Evolutionary conservation across 2,329 filamentous ascomycete genomes (phyloP).

Genomic region (Colletotrichum sp.): DNA sequence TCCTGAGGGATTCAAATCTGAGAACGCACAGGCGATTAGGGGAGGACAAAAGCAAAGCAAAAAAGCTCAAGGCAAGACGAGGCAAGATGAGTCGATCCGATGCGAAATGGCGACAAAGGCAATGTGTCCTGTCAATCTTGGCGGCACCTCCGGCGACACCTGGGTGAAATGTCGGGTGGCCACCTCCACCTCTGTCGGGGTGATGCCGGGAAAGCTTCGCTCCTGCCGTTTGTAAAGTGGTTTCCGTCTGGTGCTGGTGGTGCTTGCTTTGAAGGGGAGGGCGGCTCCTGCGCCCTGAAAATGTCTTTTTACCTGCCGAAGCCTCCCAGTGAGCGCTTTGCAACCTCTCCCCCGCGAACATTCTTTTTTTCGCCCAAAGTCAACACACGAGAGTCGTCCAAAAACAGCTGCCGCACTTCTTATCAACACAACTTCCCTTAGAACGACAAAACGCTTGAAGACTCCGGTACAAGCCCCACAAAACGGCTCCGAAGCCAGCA

Average conservation of each 20-base stretch:
- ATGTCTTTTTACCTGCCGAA: too few species aligned
- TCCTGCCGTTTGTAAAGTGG: too few species aligned
- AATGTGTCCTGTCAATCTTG: neutral
- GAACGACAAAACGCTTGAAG: too few species aligned
- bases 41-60: neutral
- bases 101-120: neutral
- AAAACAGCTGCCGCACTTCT: neutral
- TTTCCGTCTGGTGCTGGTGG: neutral
- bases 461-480: too few species aligned
- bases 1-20: neutral
- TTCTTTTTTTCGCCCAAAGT: neutral
- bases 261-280: neutral
- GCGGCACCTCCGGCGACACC: neutral
- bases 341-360: neutral
- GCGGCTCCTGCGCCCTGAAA: too few species aligned
- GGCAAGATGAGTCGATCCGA: neutral
- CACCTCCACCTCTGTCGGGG: neutral
- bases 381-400: neutral
- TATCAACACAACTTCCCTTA: neutral
- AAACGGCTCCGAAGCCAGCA: neutral
- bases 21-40: too few species aligned
- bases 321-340: neutral
- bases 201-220: neutral
- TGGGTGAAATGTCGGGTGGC: neutral
- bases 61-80: neutral